A percentile compares a stretch with the other conserved stretches of the same genome.
Evolutionary conservation across 2,329 filamentous ascomycete genomes (phyloP).

Genomic region (Pseudocercospora pini-densiflorae): DNA sequence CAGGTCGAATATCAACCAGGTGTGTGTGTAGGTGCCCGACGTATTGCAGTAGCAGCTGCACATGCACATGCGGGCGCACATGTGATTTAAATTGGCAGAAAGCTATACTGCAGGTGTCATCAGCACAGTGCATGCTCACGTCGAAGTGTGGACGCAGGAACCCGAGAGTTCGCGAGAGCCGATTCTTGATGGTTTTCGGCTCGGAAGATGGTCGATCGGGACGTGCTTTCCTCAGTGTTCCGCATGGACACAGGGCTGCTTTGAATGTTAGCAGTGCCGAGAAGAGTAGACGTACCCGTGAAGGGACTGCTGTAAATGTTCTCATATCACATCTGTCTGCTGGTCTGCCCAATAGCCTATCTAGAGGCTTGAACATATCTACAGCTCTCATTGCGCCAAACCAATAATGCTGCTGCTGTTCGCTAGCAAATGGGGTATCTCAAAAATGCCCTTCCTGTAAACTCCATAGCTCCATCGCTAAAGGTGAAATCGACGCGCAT

Average conservation of each 20-base stretch:
- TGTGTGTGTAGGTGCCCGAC: background rate
- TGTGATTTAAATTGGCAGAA: background rate
- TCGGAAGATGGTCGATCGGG: background rate
- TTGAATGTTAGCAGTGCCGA: background rate
- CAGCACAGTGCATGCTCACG: background rate
- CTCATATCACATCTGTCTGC: background rate
- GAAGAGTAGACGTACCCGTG: background rate
- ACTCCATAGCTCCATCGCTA: background rate
- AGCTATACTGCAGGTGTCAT: background rate
- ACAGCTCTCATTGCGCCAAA: background rate
- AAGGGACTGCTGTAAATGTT: background rate
- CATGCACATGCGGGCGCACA: background rate
- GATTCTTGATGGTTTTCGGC: background rate
- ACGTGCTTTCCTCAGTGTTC: too few species aligned
- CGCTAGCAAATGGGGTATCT: conserved; percentile 3
- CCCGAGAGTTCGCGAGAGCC: background rate
- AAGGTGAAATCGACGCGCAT: background rate
- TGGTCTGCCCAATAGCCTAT: background rate
- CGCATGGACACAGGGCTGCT: too few species aligned
- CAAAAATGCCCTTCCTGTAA: background rate
- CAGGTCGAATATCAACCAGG: background rate
- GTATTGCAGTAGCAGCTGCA: background rate
- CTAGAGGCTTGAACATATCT: background rate
- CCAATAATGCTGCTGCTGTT: background rate
- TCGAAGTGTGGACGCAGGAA: background rate